Evolutionary conservation across 148 eudicot species (phyloP).

Genomic region (Cornus florida): DNA sequence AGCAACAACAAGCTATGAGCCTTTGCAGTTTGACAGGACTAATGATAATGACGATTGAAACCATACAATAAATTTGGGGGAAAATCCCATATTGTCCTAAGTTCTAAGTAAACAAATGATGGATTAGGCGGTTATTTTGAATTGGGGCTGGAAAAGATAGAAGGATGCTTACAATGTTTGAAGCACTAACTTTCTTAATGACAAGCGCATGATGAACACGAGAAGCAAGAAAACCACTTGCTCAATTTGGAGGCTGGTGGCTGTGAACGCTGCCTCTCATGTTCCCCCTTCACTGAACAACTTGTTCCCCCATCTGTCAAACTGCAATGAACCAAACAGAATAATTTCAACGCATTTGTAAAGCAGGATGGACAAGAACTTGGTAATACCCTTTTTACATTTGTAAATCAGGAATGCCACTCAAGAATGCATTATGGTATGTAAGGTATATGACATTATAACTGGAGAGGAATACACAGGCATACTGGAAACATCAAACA

Average conservation of each 20-base stretch:
- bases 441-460: background rate
- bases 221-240: slow-evolving; percentile 11
- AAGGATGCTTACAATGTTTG: background rate
- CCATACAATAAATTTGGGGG: background rate
- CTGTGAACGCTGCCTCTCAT: background rate
- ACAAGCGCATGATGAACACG: slow-evolving; percentile 12
- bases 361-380: background rate
- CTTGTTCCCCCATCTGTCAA: background rate
- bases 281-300: background rate
- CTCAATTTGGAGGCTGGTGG: background rate
- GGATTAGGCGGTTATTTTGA: background rate
- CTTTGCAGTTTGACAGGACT: background rate
- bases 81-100: background rate
- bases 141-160: background rate
- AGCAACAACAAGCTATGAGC: background rate
- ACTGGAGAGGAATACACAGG: background rate
- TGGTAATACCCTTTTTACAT: too few relatives aligned
- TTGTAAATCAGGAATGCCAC: background rate
- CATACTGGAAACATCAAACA: background rate
- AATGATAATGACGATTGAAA: background rate
- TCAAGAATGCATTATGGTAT: background rate
- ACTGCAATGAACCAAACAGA: background rate
- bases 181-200: background rate
- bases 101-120: background rate
- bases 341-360: background rate